phyloP scores from a whole-genome alignment of 768 basidiomycete genomes.

The Zangia roseola region DNA sequence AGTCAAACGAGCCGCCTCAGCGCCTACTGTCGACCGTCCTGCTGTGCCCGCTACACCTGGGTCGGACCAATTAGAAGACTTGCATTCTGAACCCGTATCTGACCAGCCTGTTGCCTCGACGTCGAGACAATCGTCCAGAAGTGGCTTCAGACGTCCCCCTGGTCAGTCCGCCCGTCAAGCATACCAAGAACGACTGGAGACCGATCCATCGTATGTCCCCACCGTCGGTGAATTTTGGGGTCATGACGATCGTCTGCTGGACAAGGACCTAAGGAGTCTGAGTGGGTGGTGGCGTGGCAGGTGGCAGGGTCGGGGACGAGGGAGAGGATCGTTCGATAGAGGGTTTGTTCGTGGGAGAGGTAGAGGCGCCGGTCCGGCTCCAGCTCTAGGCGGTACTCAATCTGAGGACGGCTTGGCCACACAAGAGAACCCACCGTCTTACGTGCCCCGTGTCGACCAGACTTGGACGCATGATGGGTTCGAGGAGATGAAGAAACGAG shows the following conservation, averaged over 20 bases:
- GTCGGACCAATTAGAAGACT: slow-evolving; percentile 17
- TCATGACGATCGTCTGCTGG: slow-evolving; percentile 87
- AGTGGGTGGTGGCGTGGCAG: slow-evolving; percentile 87
- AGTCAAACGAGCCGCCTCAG: slow-evolving; percentile 34
- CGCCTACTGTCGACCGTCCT: slow-evolving; percentile 31
- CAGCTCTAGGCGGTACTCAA: slow-evolving; percentile 12
- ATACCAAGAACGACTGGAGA: slow-evolving; percentile 79
- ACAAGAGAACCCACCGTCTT: slow-evolving; percentile 19
- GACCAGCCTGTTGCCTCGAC: slow-evolving; percentile 40
- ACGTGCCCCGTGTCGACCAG: slow-evolving; percentile 61
- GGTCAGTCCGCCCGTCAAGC: slow-evolving; percentile 76
- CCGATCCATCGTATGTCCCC: slow-evolving; percentile 87
- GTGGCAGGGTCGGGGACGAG: slow-evolving; percentile 70
- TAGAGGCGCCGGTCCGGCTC: slow-evolving; percentile 40
- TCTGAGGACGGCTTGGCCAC: slow-evolving; percentile 18
- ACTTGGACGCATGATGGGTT: slow-evolving; percentile 87
- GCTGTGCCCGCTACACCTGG: slow-evolving; percentile 9
- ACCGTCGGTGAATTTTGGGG: slow-evolving; percentile 93
- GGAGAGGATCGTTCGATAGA: slow-evolving; percentile 44
- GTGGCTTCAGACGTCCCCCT: slow-evolving; percentile 34
- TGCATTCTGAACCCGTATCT: slow-evolving; percentile 17
- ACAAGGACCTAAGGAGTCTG: slow-evolving; percentile 76
- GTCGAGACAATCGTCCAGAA: slow-evolving; percentile 33
- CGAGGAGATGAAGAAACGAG: slow-evolving; percentile 79
- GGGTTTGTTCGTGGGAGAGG: slow-evolving; percentile 56